Conservation (phyloP, 257 asterid species). For the Agastache rugosa region DNA sequence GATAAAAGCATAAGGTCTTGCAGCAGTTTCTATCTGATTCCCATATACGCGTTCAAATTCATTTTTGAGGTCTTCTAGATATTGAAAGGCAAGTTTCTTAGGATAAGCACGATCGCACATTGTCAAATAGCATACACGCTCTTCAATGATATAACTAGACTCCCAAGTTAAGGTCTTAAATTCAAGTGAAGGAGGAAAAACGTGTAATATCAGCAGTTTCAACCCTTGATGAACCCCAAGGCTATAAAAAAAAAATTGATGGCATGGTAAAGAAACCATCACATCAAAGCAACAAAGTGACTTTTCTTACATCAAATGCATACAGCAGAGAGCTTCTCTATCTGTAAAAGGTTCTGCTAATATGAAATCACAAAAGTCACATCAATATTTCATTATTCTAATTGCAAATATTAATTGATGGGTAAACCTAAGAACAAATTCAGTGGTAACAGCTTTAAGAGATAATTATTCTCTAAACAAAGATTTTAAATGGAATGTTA, state of each 20-base stretch:
- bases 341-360: neutral
- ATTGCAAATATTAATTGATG: slow-evolving; percentile 17
- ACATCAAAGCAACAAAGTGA: neutral
- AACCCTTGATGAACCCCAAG: slow-evolving; percentile 21
- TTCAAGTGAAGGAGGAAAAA: neutral
- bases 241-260: slow-evolving; percentile 4
- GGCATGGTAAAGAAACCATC: neutral
- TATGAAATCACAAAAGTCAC: slow-evolving; percentile 29
- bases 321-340: slow-evolving; percentile 6
- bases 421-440: slow-evolving; percentile 12
- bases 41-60: slow-evolving; percentile 88
- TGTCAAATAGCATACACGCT: slow-evolving; percentile 88
- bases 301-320: neutral
- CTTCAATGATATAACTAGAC: slow-evolving; percentile 86
- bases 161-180: slow-evolving; percentile 55
- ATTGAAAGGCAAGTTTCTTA: slow-evolving; percentile 90
- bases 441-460: neutral
- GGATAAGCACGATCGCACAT: slow-evolving; percentile 97
- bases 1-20: slow-evolving; percentile 96
- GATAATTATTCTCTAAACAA: neutral
- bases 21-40: slow-evolving; percentile 94
- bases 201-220: neutral
- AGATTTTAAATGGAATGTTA: neutral
- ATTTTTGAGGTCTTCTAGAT: slow-evolving; percentile 91
- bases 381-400: neutral